Base-by-base conservation (phyloP, 495 filamentous ascomycete genomes). In the Penicillium diatomitis region DNA sequence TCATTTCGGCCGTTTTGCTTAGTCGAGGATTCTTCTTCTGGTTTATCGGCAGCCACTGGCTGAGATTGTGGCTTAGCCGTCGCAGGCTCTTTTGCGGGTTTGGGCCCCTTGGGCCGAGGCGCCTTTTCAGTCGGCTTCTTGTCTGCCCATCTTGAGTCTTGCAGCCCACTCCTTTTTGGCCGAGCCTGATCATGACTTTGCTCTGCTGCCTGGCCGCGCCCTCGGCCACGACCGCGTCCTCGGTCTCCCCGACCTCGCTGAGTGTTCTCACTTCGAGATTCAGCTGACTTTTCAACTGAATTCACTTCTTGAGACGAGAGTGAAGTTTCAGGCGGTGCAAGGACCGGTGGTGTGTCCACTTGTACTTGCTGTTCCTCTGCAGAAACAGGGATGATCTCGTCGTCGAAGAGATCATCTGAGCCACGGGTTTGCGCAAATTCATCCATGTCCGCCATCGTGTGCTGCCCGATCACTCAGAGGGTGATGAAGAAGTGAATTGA, bases 381-480 rank as follows among this genome's bases (percentile, higher is more conserved):
- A 3, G 74, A 46, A 31, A 84, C 66, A 4, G 84, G 83, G 33
- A 80, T 80, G 53, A 86, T 84, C 55, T 86, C 84, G 56, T 87
- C 84, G 53, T 83, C 80, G 56, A 86, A 86, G 10, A 87, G 64
- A 61, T 87, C 82, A 52, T 88, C 83, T 10, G 74, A 76, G 8
- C 72, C 74, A 31, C 83, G 72, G 0, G 83, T 84, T 55, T 86
- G 84, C 11, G 82, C 82, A 53, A 86, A 86, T 48, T 70, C 67
- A 51, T 74, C 69, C 49, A 69, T 62, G 40, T 70, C 62, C 39
- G 61, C 56, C 59, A 64, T 66, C 27, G 30, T 37, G 8, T 1
- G 0, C 9, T 44, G 1, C 34, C 3, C 4, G 5, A 10, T 3
- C 8, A 37, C 8, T 42, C 27, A 4, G 3, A 12, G n/a, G 2